These are phyloP conservation scores for Groenewaldozyma sp. DNA, from an alignment of 1,139 yeast species.

Conservation along the genomic window DNA sequence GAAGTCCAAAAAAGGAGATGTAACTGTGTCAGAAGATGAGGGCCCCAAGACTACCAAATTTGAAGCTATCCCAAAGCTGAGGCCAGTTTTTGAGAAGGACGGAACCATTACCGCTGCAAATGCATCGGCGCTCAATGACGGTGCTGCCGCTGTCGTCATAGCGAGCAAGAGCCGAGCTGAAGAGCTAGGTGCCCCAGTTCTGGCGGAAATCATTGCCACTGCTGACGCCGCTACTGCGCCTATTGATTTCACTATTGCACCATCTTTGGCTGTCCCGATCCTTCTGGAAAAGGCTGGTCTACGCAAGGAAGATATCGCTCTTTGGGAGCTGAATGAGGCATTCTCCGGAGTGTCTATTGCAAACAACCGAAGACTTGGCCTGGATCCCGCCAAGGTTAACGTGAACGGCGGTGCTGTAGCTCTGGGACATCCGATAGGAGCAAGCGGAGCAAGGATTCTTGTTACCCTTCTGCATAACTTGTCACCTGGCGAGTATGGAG, in stretches of 20 bases:
- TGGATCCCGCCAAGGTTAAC: conserved; percentile 65
- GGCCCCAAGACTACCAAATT: conserved; percentile 63
- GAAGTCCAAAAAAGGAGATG: conserved; percentile 47
- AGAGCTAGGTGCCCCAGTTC: conserved; percentile 51
- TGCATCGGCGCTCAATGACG: conserved; percentile 87
- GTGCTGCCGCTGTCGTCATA: conserved; percentile 82
- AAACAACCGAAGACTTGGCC: conserved; percentile 57
- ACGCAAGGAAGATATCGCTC: conserved; percentile 40
- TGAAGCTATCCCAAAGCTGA: conserved; percentile 56
- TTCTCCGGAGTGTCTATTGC: conserved; percentile 89
- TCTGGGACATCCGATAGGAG: conserved; percentile 89
- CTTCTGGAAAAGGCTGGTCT: conserved; percentile 56
- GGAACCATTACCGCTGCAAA: conserved; percentile 96
- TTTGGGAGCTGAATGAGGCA: conserved; percentile 88
- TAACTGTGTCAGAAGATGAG: conserved; percentile 46
- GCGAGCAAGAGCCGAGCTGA: conserved; percentile 68
- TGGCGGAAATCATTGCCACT: conserved; percentile 78
- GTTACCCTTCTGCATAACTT: conserved; percentile 70
- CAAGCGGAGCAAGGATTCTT: conserved; percentile 87
- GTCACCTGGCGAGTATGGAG: conserved; percentile 80
- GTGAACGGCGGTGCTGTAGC: conserved; percentile 97
- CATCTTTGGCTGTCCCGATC: conserved; percentile 82
- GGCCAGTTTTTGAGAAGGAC: conserved; percentile 80
- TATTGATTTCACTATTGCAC: conserved; percentile 88
- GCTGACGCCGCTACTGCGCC: conserved; percentile 94